These are phyloP conservation scores for Aquilaria agallochum DNA, from an alignment of 441 rosid species.

Conservation along the genomic window DNA sequence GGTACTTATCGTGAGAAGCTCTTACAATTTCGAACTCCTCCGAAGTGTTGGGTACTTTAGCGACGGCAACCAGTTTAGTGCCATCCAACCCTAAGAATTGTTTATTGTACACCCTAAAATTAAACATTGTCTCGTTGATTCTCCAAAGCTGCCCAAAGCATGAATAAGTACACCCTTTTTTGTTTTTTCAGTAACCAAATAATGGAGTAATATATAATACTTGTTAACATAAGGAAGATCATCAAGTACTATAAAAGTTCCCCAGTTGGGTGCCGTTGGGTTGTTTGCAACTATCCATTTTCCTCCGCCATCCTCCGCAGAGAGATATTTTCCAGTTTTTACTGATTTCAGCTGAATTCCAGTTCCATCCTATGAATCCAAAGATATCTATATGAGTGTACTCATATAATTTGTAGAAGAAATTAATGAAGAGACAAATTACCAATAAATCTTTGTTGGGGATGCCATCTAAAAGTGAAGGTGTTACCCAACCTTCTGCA, in stretches of 20 bases:
- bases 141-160: slow-evolving; percentile 42
- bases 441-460: slow-evolving; percentile 55
- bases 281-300: slow-evolving; percentile 40
- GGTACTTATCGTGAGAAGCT: slow-evolving; percentile 19
- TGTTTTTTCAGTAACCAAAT: background rate
- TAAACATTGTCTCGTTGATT: slow-evolving; percentile 33
- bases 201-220: too few species aligned
- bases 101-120: slow-evolving; percentile 42
- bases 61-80: slow-evolving; percentile 26
- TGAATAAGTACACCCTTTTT: background rate
- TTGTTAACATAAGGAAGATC: too few species aligned
- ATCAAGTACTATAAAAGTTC: slow-evolving; percentile 29
- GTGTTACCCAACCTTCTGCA: slow-evolving; percentile 60
- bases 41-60: slow-evolving; percentile 15
- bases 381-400: background rate
- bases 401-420: background rate
- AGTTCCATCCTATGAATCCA: slow-evolving; percentile 38
- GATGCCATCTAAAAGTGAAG: slow-evolving; percentile 53
- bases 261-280: slow-evolving; percentile 37
- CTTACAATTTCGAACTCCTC: slow-evolving; percentile 40
- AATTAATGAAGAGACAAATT: slow-evolving; percentile 1
- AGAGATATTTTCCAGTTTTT: slow-evolving; percentile 41
- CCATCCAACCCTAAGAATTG: slow-evolving; percentile 43
- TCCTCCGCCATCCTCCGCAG: slow-evolving; percentile 48
- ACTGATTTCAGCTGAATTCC: slow-evolving; percentile 43